Conservation (phyloP, 805 yeast species). For the Barnettozyma wickerhamii region DNA sequence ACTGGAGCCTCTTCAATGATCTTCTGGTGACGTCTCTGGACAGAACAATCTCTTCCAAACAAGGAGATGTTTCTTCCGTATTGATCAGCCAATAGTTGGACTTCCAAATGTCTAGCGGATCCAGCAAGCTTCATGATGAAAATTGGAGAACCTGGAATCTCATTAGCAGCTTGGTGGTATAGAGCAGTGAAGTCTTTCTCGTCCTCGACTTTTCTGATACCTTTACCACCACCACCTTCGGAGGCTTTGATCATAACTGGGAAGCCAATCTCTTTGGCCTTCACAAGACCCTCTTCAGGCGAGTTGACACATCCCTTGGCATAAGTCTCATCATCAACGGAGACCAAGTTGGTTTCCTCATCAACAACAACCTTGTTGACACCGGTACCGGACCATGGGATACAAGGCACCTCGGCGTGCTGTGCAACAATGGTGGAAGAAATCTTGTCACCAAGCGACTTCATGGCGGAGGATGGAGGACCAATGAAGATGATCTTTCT, state of each 20-base stretch:
- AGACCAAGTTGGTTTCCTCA: conserved; percentile 67
- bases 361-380: conserved; percentile 78
- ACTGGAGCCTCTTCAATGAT: conserved; percentile 99
- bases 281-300: conserved; percentile 84
- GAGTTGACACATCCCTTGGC: conserved; percentile 81
- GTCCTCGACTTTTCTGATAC: conserved; percentile 91
- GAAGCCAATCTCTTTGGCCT: conserved; percentile 87
- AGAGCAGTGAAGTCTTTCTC: conserved; percentile 73
- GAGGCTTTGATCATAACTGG: conserved; percentile 99
- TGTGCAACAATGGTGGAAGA: conserved; percentile 98
- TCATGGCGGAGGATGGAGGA: conserved; percentile 99
- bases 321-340: conserved; percentile 81
- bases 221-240: conserved; percentile 99
- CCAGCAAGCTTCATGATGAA: conserved; percentile 98
- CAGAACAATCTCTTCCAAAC: conserved; percentile 99
- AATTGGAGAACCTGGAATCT: conserved; percentile 98
- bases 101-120: conserved; percentile 96
- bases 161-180: conserved; percentile 93
- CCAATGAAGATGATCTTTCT: conserved; percentile 92
- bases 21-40: conserved; percentile 98
- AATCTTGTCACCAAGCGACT: conserved; percentile 98
- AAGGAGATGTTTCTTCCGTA: conserved; percentile 96
- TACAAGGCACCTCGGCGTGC: conserved; percentile 97
- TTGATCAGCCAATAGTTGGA: conserved; percentile 95
- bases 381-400: conserved; percentile 99